Percentiles rank a stretch among this genome's conserved stretches.
These are phyloP conservation scores for Priceomyces carsonii DNA, from an alignment of 805 yeast species.

Conservation along the genomic window DNA sequence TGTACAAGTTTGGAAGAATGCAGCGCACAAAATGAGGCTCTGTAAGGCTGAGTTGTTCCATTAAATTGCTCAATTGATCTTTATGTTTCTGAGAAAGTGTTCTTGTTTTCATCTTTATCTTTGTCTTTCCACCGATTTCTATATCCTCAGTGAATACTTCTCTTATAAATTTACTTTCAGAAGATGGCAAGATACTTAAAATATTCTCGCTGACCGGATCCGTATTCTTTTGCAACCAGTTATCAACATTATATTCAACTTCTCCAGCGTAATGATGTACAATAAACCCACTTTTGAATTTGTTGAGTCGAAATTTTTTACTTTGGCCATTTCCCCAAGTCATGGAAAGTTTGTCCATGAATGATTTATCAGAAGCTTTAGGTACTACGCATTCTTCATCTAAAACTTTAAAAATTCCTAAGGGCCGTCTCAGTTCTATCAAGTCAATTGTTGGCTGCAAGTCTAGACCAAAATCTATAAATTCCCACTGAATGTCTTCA, in stretches of 20 bases:
- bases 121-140: conserved; percentile 10
- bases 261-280: conserved; percentile 93
- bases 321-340: conserved; percentile 55
- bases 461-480: conserved; percentile 92
- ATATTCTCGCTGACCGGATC: conserved; percentile 87
- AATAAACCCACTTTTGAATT: conserved; percentile 73
- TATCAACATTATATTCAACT: conserved; percentile 90
- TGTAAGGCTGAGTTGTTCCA: conserved; percentile 73
- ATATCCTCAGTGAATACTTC: conserved; percentile 50
- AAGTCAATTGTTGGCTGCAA: conserved; percentile 91
- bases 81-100: conserved; percentile 90
- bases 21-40: conserved; percentile 98
- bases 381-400: conserved; percentile 97
- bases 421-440: conserved; percentile 71
- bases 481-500: conserved; percentile 65
- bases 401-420: conserved; percentile 81
- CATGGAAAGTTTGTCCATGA: conserved; percentile 72
- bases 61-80: conserved; percentile 71
- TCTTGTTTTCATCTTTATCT: conserved; percentile 42
- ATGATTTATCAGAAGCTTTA: conserved; percentile 78
- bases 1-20: conserved; percentile 82
- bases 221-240: conserved; percentile 92
- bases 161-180: conserved; percentile 57
- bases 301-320: conserved; percentile 67
- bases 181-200: conserved; percentile 56